Conservation (phyloP, 345 rosid genomes). For the Erucastrum elatum region DNA sequence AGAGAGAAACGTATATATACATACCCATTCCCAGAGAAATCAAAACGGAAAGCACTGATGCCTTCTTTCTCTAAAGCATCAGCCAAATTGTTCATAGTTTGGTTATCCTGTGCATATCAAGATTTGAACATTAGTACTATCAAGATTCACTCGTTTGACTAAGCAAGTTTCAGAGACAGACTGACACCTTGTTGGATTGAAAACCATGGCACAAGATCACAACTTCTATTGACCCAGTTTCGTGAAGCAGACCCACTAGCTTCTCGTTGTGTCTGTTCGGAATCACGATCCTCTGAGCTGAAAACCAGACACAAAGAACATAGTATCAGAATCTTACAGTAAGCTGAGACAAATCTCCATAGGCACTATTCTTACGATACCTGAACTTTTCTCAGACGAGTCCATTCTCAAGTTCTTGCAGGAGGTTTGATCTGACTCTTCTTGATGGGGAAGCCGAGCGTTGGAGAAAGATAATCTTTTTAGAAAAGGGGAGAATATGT, state of each 20-base stretch:
- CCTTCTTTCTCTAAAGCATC: background rate
- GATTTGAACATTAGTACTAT: background rate
- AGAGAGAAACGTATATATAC: background rate
- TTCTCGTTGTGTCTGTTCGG: conserved; percentile 63
- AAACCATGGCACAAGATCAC: conserved; percentile 82
- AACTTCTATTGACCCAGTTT: conserved; percentile 65
- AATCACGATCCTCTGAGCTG: conserved; percentile 48
- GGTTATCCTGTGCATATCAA: background rate
- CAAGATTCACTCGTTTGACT: background rate
- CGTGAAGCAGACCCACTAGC: conserved; percentile 70
- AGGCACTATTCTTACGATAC: conserved; percentile 18
- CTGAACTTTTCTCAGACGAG: conserved; percentile 41
- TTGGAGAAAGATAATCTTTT: too few species aligned
- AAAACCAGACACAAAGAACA: background rate
- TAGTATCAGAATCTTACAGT: background rate
- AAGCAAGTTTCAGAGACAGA: background rate
- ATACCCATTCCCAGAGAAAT: background rate
- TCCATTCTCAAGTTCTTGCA: conserved; percentile 39
- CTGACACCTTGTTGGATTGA: conserved; percentile 59
- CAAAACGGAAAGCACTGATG: background rate
- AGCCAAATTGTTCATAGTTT: background rate
- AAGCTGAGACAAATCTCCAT: background rate
- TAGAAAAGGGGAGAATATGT: too few species aligned
- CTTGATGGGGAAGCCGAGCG: too few species aligned
- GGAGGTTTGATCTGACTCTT: too few species aligned